Evolutionary conservation across 2,329 filamentous ascomycete species (phyloP), one percentile per base, ranked within the genome.

Genomic region (Neonectria neomacrospora): DNA sequence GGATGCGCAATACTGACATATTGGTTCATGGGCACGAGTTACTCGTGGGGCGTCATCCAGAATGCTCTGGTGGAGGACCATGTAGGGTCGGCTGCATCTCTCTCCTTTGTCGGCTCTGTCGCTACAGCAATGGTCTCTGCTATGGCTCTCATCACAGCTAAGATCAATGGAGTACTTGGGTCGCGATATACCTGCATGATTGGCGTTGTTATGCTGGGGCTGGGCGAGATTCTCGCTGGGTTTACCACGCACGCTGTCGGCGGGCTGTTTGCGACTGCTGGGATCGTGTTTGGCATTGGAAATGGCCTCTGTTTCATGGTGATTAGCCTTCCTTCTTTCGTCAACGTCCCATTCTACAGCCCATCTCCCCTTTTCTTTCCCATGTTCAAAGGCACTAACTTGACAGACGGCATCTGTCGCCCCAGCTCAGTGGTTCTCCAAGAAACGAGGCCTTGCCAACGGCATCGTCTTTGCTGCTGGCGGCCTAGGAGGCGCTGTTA

Each of bases 31-130:
- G 85, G 85, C 44, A 83, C 80, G 1, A 79, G 79, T 12, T 85
- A 85, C 67, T 81, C 79, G 65, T 88, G 86, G 85, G 87, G 86
- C 18, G 80, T 89, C 0, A 74, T 88, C 42, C 86, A 89, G 73
- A 79, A 80, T 11, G 85, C 81, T 0, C 78, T 88, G 0, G 80
- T 87, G 3, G 74, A 81, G 37, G 74, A 81, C 14, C 75, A 77
- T 0, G 74, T 86, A 1, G 79, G 78, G 1, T 78, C 79, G 0
- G 77, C 84, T 0, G 81, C 81, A 0, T 86, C 83, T 0, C 76
- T 88, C n/a, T 81, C 84, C 1, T 88, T 87, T 63, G 83, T 88
- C 7, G 86, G 86, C 1, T 84, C 82, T 2, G 53, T 55, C 5
- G 2, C 67, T 87, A 14, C 78, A 79, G 5, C 75, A 9, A 42